These are phyloP conservation scores for Sistotremastrum suecicum DNA, from an alignment of 768 basidiomycete species.

Conservation along the genomic window DNA sequence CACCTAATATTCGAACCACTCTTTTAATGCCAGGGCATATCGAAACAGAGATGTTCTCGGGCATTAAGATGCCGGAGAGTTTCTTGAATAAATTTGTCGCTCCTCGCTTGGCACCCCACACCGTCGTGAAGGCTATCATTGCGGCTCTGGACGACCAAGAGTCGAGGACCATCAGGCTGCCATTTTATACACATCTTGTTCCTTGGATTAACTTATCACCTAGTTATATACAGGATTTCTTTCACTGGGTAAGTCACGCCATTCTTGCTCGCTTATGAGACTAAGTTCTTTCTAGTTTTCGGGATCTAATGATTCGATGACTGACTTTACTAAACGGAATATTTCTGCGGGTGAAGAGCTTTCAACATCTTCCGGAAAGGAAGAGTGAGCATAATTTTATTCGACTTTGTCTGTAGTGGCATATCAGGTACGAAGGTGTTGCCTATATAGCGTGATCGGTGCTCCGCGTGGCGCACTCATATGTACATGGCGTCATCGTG, in stretches of 20 bases:
- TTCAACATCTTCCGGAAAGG: too few relatives aligned
- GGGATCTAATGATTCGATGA: too few relatives aligned
- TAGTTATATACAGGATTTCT: slow-evolving; percentile 59
- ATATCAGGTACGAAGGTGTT: too few relatives aligned
- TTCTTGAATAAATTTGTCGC: slow-evolving; percentile 55
- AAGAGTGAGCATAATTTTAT: too few relatives aligned
- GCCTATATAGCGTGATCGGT: too few relatives aligned
- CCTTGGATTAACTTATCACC: slow-evolving; percentile 46
- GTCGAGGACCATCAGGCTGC: slow-evolving; percentile 53
- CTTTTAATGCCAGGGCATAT: slow-evolving; percentile 73
- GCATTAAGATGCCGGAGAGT: slow-evolving; percentile 32
- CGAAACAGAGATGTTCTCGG: slow-evolving; percentile 65
- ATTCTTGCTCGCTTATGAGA: too few relatives aligned
- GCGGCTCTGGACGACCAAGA: slow-evolving; percentile 70
- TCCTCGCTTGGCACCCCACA: slow-evolving; percentile 58
- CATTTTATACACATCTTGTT: slow-evolving; percentile 54
- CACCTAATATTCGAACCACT: slow-evolving; percentile 75
- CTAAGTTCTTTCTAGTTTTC: too few relatives aligned
- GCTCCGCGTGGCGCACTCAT: too few relatives aligned
- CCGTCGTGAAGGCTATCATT: slow-evolving; percentile 72
- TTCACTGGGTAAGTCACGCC: slow-evolving; percentile 46
- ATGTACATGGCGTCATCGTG: too few relatives aligned
- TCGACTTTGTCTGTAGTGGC: too few relatives aligned
- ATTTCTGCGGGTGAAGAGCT: too few relatives aligned
- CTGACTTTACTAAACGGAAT: too few relatives aligned